Evolutionary conservation across 306 rosid species (phyloP), one percentile per base, ranked within the genome.

Genomic region (Ormosia emarginata): DNA sequence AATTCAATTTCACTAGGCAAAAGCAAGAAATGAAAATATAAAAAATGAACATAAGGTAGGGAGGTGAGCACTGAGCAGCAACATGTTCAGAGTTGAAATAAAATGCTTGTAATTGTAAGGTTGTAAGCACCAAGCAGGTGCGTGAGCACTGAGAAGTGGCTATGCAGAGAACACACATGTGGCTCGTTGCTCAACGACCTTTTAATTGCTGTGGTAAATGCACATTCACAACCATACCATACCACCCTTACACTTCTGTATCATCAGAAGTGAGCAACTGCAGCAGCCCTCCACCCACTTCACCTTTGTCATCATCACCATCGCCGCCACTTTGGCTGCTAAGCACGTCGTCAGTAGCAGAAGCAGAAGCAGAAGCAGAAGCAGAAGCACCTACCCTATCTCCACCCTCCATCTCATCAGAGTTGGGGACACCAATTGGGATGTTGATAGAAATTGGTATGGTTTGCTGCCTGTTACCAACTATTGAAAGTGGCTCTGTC

Each of bases 401-500:
- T 3, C 44, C 81, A 34, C 69, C 84, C 62, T 86, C 90, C 17
- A 56, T 80, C 75, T 69, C 84, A 47, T 72, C 79, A 57, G 36
- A 67, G 46, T 63, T 63, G 11, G 50, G 53, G 12, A 30, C 67
- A n/a, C 43, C 67, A 32, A 14, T 9, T 68, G 65, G 4, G 18
- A 14, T 13, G 3, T 0, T 7, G 3, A 24, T n/a, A 5, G 41
- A 15, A 10, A 33, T 13, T 65, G 71, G n/a, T 18, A 36, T 47
- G 63, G 47, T 18, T 39, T 78, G 86, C 56, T 53, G 67, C 11
- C 50, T 86, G 44, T 79, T 90, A 74, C 91, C 96, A 0, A 80
- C 94, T 14, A 91, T 81, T 49, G 95, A 93, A 10, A 86, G 81
- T 55, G 98, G 97, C 68, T 88, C 90, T 82, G 98, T 88, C 83